Base-by-base conservation (phyloP, 2,329 filamentous ascomycete species). In the Raffaelea ambrosiae region DNA sequence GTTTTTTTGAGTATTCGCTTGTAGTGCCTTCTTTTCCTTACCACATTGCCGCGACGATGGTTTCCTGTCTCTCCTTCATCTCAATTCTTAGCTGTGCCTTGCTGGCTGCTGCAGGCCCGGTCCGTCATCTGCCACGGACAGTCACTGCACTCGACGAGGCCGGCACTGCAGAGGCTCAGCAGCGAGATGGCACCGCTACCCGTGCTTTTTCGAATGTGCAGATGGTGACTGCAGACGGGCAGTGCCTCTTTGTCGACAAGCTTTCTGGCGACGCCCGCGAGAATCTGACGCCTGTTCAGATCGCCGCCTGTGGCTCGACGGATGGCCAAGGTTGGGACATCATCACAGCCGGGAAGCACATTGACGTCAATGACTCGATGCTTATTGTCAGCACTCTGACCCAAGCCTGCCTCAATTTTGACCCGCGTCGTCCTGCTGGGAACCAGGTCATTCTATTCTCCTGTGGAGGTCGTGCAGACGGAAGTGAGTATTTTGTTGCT, bases 331-430 rank as follows among this genome's bases (percentile, higher is more conserved):
- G 62, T n/a, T 74, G 68, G 67, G 70, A 74, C 47, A 55, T 72
- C 54, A 68, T 74, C 51, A 73, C 71, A 0, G 58, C 63, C 7
- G 76, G 76, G 20, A 67, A 68, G 54, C 76, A 80, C 57, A 73
- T 74, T 52, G 61, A 76, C 54, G 64, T 61, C 29, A 55, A 64
- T 36, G 65, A 67, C 33, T 66, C 69, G 5, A 69, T 72, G 55
- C 64, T 79, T 43, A 56, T 81, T 35, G 76, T 79, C 40, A 80
- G 70, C 64, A 74, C 73, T 3, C 59, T 76, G 54, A 80, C 76
- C 1, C 70, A 78, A 57, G 76, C 76, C 40, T 81, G 77, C 56
- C 63, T 78, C 55, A 80, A 77, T 63, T 77, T 77, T 51, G 76
- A 81, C 54, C 67, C 70, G 5, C 67, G 76, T 42, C 67, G 74